Base-by-base conservation (phyloP, 257 asterid genomes). In the Przewalskia tangutica region DNA sequence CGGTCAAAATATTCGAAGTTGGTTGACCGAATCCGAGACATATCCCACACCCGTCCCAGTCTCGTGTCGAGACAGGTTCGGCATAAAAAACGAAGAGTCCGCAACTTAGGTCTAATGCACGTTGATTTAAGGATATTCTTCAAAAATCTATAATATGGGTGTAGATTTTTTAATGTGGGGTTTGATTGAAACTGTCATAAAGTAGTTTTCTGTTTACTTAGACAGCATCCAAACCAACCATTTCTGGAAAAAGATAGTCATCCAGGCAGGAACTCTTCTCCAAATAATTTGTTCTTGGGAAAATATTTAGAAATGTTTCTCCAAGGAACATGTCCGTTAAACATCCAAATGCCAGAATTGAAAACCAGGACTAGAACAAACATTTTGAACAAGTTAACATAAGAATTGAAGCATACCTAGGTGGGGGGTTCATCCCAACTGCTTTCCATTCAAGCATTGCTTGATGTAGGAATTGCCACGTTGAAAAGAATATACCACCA, bases 381-480 rank as follows among this genome's bases (percentile, higher is more conserved):
- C 6, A 48, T 44, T 44, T 71, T 18, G 6, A 27, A 6, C 14
- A 16, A 13, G 76, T 20, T 64, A 65, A 55, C 56, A 59, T 14
- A 83, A 32, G 77, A 67, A 77, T 17, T 44, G 80, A 65, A 67
- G 77, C 62, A 77, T 83, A 95, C 99, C 99, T 96, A 75, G 98
- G 97, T 62, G 89, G 83, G 51, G 99, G 98, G 76, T 89, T 84
- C 97, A 96, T 93, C 82, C 94, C 91, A 78, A 90, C 97, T 83
- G 98, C 98, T 91, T 93, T 96, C 99, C 98, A 96, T 54, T 89
- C 90, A 81, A 91, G 85, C 93, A 92, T 90, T 63, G 88, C 93
- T 78, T 79, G 85, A 85, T 93, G 93, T 38, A 93, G 83, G 85
- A 93, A 83, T 83, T 93, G 93, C 99, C 99, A 96, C 81, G 90